These are phyloP conservation scores for Debaryomyces subglobosus DNA, from an alignment of 1,139 yeast genomes.

Conservation along the genomic window DNA sequence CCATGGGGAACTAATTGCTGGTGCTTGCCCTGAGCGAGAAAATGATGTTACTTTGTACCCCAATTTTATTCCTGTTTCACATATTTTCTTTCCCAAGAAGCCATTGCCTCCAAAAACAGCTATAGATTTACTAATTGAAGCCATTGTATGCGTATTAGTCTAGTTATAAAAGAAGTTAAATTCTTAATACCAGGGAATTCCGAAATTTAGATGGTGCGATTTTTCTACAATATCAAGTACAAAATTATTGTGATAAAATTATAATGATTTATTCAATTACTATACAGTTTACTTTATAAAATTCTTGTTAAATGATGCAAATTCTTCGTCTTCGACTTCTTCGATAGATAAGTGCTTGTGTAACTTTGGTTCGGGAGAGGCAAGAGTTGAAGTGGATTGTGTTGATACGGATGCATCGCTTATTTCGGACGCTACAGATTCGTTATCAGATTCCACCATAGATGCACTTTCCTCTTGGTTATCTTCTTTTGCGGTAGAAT, in stretches of 20 bases:
- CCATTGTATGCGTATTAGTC: constrained; percentile 1
- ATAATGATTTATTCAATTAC: constrained; percentile 1
- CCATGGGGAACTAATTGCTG: constrained; percentile 47
- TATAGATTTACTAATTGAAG: constrained; percentile 31
- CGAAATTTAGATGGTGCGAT: background rate
- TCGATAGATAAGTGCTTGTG: constrained; percentile 31
- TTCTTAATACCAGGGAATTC: background rate
- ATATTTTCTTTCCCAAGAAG: constrained; percentile 71
- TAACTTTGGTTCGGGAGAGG: constrained; percentile 13
- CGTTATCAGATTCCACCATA: constrained; percentile 20
- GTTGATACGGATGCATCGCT: constrained; percentile 15
- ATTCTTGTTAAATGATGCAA: constrained; percentile 32
- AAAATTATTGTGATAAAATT: background rate
- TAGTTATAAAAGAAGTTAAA: background rate
- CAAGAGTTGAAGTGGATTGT: constrained; percentile 13
- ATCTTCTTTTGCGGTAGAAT: background rate
- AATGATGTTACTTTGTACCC: constrained; percentile 70
- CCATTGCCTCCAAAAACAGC: constrained; percentile 90
- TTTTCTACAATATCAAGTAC: background rate
- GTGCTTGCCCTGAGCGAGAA: constrained; percentile 63
- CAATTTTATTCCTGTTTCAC: constrained; percentile 63
- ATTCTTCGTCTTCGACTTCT: constrained; percentile 40
- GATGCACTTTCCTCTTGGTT: background rate
- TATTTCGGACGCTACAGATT: constrained; percentile 27
- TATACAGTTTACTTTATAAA: constrained; percentile 27